Evolutionary conservation across 148 eudicot species (phyloP).

Genomic region (Beta vulgaris): DNA sequence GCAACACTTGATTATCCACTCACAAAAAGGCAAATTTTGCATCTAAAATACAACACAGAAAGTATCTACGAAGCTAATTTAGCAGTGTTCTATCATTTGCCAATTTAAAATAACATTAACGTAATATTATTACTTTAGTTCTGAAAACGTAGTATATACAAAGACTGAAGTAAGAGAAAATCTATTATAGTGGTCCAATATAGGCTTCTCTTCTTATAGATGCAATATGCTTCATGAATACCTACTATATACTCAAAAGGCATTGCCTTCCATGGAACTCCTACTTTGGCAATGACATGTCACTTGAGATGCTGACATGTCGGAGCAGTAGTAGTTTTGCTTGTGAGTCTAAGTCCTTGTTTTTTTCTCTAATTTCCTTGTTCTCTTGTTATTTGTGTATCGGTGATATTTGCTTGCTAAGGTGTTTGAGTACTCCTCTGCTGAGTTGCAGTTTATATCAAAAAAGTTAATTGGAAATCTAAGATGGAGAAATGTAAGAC

Average conservation of each 20-base stretch:
- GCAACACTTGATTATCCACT: too few species aligned
- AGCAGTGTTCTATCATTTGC: too few species aligned
- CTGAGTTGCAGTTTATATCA: not conserved
- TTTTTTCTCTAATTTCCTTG: too few species aligned
- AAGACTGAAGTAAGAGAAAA: not conserved
- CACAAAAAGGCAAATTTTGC: too few species aligned
- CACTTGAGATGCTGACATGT: too few species aligned
- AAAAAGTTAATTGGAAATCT: not conserved
- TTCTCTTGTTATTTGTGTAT: not conserved
- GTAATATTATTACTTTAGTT: not conserved
- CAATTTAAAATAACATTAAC: too few species aligned
- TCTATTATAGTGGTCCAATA: not conserved
- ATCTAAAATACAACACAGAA: too few species aligned
- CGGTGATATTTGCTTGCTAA: not conserved
- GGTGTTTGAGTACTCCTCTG: not conserved
- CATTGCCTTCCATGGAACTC: too few species aligned
- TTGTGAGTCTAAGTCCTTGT: too few species aligned
- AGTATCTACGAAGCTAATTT: too few species aligned
- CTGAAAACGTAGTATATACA: not conserved
- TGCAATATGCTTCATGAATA: not conserved
- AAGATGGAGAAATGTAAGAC: not conserved
- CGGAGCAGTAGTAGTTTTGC: too few species aligned
- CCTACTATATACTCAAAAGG: not conserved
- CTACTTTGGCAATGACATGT: too few species aligned
- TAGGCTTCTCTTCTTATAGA: not conserved